Evolutionary conservation across 2,329 filamentous ascomycete genomes (phyloP).

Genomic region (Diaporthe humulicola): DNA sequence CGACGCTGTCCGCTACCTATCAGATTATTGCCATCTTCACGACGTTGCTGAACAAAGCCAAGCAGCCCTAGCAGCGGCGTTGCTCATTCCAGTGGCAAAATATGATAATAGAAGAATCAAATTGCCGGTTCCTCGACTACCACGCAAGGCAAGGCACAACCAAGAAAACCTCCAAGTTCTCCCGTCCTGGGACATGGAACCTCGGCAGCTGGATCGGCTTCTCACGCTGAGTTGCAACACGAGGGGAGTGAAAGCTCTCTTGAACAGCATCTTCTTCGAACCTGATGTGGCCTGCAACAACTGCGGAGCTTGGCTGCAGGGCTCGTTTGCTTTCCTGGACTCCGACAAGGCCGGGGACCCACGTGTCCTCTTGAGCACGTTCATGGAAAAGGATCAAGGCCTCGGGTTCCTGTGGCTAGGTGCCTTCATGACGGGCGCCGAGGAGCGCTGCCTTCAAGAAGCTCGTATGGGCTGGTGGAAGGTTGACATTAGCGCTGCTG

Average conservation of each 20-base stretch:
- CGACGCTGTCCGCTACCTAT: slow-evolving; percentile 45
- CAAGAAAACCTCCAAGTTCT: background rate
- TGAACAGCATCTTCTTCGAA: slow-evolving; percentile 21
- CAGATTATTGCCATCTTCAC: slow-evolving; percentile 46
- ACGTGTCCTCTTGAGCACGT: slow-evolving; percentile 6
- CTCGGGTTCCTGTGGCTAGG: slow-evolving; percentile 15
- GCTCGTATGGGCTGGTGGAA: slow-evolving; percentile 15
- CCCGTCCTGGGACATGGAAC: background rate
- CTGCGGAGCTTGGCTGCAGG: slow-evolving; percentile 10
- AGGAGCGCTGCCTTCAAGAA: slow-evolving; percentile 7
- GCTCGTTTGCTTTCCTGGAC: slow-evolving; percentile 14
- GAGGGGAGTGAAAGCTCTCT: background rate
- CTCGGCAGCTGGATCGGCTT: slow-evolving; percentile 11
- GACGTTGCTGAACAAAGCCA: slow-evolving; percentile 44
- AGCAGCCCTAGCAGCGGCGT: slow-evolving; percentile 46
- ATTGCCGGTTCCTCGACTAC: background rate
- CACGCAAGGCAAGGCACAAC: background rate
- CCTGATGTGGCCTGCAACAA: slow-evolving; percentile 10
- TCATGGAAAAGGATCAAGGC: slow-evolving; percentile 3
- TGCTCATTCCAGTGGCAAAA: slow-evolving; percentile 47
- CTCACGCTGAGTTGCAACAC: slow-evolving; percentile 19
- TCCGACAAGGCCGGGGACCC: background rate
- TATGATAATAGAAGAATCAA: slow-evolving; percentile 43
- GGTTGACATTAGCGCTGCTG: background rate
- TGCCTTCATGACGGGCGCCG: slow-evolving; percentile 9